Evolutionary conservation across 2,329 filamentous ascomycete genomes (phyloP), one percentile per base, ranked within the genome.

Genomic region (Penicillium janthinellum): DNA sequence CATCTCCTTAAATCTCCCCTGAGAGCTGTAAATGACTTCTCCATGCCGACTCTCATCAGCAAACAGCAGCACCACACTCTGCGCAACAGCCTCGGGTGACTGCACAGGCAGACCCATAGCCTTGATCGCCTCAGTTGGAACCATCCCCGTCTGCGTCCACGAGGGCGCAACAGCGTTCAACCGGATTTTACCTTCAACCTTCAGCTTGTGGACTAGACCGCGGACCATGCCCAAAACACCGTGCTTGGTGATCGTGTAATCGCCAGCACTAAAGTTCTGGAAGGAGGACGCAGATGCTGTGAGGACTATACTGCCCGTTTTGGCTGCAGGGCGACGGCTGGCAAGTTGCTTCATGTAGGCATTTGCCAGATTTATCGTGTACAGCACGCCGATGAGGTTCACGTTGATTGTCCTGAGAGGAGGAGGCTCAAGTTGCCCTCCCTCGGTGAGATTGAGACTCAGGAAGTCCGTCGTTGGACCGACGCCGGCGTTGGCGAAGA

Each of bases 401-500:
- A 85, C 71, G n/a, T 86, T 80, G n/a, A 85, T 56, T 0, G 77
- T 72, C 0, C 70, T 63, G 4, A 74, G 65, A 15, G 69, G 72
- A 2, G 83, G 83, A 57, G 83, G 79, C 38, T 77, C 70, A 5
- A 80, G 75, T 37, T 84, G 78, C 0, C 82, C 83, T n/a, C 78
- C 77, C 20, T 76, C 78, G 52, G 86, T 81, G 10, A 81, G 70
- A n/a, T 78, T 77, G 2, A 77, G 74, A 4, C 75, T 74, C 2
- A 85, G 62, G 62, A 83, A 85, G 64, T 82, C 71, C 2, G 76
- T 75, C 3, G 75, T 75, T 8, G 81, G 79, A 0, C 74, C 75
- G 34, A 87, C 73, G 15, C 86, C 86, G 0, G 86, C 86, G 64
- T 88, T 88, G 55, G 79, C 78, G 58, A 82, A 81, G 38, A 81